Conservation (phyloP, 2,329 filamentous ascomycete genomes). For the Botrytis byssoidea region DNA sequence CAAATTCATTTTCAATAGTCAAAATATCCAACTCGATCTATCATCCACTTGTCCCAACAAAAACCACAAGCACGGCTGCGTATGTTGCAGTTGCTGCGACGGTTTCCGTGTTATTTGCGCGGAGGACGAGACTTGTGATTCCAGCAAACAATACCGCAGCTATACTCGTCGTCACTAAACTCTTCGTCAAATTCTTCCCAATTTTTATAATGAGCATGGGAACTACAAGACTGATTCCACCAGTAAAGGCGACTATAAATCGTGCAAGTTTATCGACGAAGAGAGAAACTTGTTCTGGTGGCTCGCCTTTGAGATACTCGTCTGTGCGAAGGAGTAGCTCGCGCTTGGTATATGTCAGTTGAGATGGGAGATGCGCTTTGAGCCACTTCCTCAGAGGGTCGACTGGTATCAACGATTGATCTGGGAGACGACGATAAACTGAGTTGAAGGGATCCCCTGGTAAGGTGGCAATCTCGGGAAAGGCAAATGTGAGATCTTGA, state of each 20-base stretch:
- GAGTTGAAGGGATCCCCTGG: not conserved
- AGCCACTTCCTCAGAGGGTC: not conserved
- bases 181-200: constrained; percentile 4
- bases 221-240: not conserved
- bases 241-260: not conserved
- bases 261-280: not conserved
- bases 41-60: not conserved
- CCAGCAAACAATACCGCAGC: constrained; percentile 5
- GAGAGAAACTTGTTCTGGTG: not conserved
- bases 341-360: not conserved
- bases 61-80: not conserved
- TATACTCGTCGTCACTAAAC: not conserved
- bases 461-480: not conserved
- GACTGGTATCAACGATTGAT: not conserved
- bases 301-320: not conserved
- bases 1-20: not conserved
- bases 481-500: not conserved
- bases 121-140: not conserved
- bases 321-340: not conserved
- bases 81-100: not conserved
- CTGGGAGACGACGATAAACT: not conserved
- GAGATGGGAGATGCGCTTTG: not conserved
- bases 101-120: not conserved
- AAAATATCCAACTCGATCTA: not conserved
- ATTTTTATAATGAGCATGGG: constrained; percentile 1